Percentiles rank a stretch among this genome's conserved stretches.
Evolutionary conservation across 164 flowering plant species (phyloP).

Genomic region (Euptelea pleiosperma): DNA sequence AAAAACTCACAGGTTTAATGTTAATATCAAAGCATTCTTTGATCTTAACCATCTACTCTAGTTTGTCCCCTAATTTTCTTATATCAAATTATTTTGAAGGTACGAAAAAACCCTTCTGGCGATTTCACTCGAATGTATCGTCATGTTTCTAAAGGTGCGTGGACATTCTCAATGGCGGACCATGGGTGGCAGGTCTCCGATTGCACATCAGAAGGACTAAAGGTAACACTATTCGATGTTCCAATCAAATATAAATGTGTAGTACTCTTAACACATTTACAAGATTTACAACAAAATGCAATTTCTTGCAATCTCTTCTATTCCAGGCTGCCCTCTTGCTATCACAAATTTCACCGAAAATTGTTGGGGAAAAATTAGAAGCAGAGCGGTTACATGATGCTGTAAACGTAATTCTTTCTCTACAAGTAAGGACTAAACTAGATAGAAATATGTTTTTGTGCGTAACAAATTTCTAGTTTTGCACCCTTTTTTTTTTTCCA

Average conservation of each 20-base stretch:
- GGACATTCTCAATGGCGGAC: conserved; percentile 90
- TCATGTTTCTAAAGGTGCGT: conserved; percentile 86
- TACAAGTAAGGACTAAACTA: too few species aligned
- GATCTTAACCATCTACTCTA: too few species aligned
- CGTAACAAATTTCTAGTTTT: too few species aligned
- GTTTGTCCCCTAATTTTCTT: too few species aligned
- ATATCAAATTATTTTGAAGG: conserved; percentile 34
- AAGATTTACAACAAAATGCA: too few species aligned
- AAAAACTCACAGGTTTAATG: conserved; percentile 42
- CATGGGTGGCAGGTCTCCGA: conserved; percentile 90
- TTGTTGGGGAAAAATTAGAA: conserved; percentile 51
- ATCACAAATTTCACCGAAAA: conserved; percentile 40
- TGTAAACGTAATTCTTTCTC: conserved; percentile 63
- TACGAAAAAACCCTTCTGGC: conserved; percentile 54
- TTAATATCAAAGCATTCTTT: too few species aligned
- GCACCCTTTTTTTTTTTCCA: too few species aligned
- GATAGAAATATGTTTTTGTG: neutral
- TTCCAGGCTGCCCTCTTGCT: conserved; percentile 44
- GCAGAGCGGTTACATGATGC: conserved; percentile 45
- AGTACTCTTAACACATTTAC: too few species aligned
- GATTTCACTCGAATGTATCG: conserved; percentile 65
- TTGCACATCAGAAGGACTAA: conserved; percentile 83
- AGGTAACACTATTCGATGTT: conserved; percentile 38
- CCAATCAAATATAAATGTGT: too few species aligned
- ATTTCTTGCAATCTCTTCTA: too few species aligned